A percentile compares a stretch with the other conserved stretches of the same genome.
Conservation (phyloP, 1,284 basidiomycete genomes). For the Ceratobasidium sp. region DNA sequence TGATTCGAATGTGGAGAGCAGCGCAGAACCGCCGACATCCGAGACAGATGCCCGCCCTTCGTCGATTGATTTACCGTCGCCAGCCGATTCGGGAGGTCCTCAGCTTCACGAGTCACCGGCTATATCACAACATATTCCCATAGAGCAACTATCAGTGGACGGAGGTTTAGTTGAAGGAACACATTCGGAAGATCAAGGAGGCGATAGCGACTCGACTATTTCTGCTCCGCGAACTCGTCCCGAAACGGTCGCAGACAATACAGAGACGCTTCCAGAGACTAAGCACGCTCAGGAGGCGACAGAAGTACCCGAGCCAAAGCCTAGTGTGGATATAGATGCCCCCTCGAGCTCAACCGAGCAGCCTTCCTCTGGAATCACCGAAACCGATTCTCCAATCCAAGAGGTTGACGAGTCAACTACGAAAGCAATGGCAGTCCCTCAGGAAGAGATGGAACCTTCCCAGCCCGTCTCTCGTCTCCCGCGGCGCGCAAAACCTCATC, state of each 20-base stretch:
- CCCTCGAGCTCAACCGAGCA: background rate
- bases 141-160: constrained; percentile 2
- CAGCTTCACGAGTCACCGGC: constrained; percentile 15
- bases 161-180: background rate
- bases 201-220: constrained; percentile 91
- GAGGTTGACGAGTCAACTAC: constrained; percentile 17
- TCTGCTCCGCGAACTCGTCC: constrained; percentile 69
- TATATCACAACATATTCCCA: background rate
- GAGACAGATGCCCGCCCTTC: constrained; percentile 31
- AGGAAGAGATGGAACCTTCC: constrained; percentile 18
- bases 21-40: constrained; percentile 29
- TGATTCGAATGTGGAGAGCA: constrained; percentile 35
- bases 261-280: background rate
- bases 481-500: constrained; percentile 69
- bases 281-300: constrained; percentile 6
- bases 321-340: background rate
- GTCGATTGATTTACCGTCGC: constrained; percentile 33
- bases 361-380: background rate
- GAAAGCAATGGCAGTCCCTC: background rate
- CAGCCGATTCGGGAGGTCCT: constrained; percentile 5
- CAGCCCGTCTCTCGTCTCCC: constrained; percentile 75
- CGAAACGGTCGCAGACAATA: constrained; percentile 19
- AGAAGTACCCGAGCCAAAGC: background rate
- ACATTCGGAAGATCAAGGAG: constrained; percentile 59
- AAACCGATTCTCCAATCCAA: constrained; percentile 30